These are phyloP conservation scores for Themeda triandra DNA, from an alignment of 176 grass and related monocot genomes.

Conservation along the genomic window DNA sequence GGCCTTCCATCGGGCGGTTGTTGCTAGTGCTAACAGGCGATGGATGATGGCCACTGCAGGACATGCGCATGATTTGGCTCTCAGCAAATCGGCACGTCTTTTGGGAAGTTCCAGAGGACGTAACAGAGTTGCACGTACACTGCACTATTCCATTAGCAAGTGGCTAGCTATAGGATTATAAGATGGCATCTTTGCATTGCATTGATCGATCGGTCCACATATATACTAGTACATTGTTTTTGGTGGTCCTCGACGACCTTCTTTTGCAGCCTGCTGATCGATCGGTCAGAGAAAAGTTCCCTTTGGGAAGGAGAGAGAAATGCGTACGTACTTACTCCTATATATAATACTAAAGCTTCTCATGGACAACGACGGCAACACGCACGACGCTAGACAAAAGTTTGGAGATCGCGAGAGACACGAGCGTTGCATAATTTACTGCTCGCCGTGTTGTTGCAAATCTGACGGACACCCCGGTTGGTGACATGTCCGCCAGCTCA, in stretches of 20 bases:
- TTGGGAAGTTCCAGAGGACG: conserved; percentile 13
- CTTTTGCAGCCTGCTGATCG: neutral
- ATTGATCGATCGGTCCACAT: conserved; percentile 7
- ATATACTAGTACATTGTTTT: conserved; percentile 33
- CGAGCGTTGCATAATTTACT: neutral
- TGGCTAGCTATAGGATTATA: neutral
- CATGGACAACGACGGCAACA: neutral
- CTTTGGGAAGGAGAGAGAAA: neutral
- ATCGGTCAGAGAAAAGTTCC: neutral
- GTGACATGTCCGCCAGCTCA: neutral
- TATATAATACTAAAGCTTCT: neutral
- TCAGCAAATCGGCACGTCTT: neutral
- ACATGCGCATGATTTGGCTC: neutral
- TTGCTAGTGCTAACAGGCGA: neutral
- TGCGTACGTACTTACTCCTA: no score
- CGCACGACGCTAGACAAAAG: no score
- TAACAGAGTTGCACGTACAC: conserved; percentile 7
- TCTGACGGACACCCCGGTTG: neutral
- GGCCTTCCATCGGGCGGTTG: neutral
- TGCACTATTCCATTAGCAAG: conserved; percentile 7
- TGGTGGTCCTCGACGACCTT: neutral
- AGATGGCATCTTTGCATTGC: neutral
- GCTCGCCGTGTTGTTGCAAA: neutral
- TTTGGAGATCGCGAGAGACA: neutral
- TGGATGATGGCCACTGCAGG: neutral